Evolutionary conservation across 2,329 filamentous ascomycete species (phyloP).

Genomic region (Hirsutella minnesotensis): DNA sequence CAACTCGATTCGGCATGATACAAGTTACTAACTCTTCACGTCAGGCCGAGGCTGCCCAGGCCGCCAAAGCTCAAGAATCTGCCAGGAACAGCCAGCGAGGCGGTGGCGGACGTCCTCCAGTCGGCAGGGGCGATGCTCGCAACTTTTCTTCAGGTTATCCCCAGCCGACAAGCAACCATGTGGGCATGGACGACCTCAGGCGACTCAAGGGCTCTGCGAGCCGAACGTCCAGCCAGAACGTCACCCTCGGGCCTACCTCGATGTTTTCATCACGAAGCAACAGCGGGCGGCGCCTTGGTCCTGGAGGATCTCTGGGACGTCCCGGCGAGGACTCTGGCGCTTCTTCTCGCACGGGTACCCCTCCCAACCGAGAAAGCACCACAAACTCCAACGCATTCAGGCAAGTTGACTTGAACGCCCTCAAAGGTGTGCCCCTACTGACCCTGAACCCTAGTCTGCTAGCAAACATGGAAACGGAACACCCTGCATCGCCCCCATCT

Average conservation of each 20-base stretch:
- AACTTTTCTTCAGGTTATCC: slow-evolving; percentile 65
- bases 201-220: slow-evolving; percentile 58
- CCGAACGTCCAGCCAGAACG: slow-evolving; percentile 49
- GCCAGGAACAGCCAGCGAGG: slow-evolving; percentile 52
- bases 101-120: slow-evolving; percentile 54
- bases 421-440: slow-evolving; percentile 1
- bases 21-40: slow-evolving; percentile 11
- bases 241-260: slow-evolving; percentile 68
- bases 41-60: slow-evolving; percentile 61
- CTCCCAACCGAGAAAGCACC: slow-evolving; percentile 48
- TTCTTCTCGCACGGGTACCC: slow-evolving; percentile 83
- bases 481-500: slow-evolving; percentile 59
- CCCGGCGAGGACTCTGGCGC: slow-evolving; percentile 74
- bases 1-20: neutral
- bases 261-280: slow-evolving; percentile 85
- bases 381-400: slow-evolving; percentile 85
- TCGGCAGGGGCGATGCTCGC: slow-evolving; percentile 78
- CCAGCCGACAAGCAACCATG: slow-evolving; percentile 69
- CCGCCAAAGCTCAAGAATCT: slow-evolving; percentile 69
- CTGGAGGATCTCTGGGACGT: slow-evolving; percentile 59
- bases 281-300: slow-evolving; percentile 73
- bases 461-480: slow-evolving; percentile 49
- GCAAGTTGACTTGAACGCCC: slow-evolving; percentile 41
- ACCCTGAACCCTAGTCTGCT: slow-evolving; percentile 31
- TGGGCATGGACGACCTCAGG: slow-evolving; percentile 83